Evolutionary conservation across 2,329 filamentous ascomycete genomes (phyloP).

Genomic region (Ophiocordyceps unilateralis): DNA sequence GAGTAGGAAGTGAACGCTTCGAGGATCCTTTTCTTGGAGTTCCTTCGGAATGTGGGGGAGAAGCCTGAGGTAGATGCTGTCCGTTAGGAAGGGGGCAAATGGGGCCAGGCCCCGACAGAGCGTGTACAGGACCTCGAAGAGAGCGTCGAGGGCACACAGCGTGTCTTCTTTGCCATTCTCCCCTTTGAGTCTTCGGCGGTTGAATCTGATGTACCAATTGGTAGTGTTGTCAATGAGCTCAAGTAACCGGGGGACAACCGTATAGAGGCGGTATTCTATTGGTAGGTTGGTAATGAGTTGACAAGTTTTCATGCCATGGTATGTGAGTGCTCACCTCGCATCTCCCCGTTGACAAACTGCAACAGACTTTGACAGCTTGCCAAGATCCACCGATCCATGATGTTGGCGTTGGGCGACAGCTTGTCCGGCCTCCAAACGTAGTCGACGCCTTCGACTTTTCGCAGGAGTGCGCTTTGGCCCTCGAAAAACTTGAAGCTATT

Average conservation of each 20-base stretch:
- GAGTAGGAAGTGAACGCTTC: slow-evolving; percentile 81
- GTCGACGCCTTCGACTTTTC: slow-evolving; percentile 66
- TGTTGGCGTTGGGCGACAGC: slow-evolving; percentile 65
- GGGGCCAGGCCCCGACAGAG: slow-evolving; percentile 77
- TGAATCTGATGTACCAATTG: slow-evolving; percentile 98
- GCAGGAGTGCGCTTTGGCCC: slow-evolving; percentile 67
- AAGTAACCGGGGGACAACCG: slow-evolving; percentile 72
- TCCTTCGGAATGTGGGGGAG: slow-evolving; percentile 64
- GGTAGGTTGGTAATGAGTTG: not conserved
- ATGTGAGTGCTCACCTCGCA: slow-evolving; percentile 35
- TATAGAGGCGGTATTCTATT: slow-evolving; percentile 61
- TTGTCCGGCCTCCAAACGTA: slow-evolving; percentile 64
- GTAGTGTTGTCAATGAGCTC: slow-evolving; percentile 82
- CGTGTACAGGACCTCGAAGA: slow-evolving; percentile 87
- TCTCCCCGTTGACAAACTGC: slow-evolving; percentile 83
- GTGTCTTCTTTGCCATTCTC: slow-evolving; percentile 78
- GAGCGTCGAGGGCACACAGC: slow-evolving; percentile 74
- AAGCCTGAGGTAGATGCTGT: slow-evolving; percentile 80
- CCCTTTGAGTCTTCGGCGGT: slow-evolving; percentile 78
- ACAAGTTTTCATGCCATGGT: not conserved
- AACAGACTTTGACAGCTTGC: slow-evolving; percentile 83
- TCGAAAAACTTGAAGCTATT: slow-evolving; percentile 97
- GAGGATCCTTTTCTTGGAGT: slow-evolving; percentile 50
- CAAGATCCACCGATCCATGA: slow-evolving; percentile 93
- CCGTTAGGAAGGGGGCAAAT: slow-evolving; percentile 89